A percentile compares a stretch with the other conserved stretches of the same genome.
Evolutionary conservation across 139 green algal genomes (phyloP).

Genomic region (Chlamydomonas incerta): DNA sequence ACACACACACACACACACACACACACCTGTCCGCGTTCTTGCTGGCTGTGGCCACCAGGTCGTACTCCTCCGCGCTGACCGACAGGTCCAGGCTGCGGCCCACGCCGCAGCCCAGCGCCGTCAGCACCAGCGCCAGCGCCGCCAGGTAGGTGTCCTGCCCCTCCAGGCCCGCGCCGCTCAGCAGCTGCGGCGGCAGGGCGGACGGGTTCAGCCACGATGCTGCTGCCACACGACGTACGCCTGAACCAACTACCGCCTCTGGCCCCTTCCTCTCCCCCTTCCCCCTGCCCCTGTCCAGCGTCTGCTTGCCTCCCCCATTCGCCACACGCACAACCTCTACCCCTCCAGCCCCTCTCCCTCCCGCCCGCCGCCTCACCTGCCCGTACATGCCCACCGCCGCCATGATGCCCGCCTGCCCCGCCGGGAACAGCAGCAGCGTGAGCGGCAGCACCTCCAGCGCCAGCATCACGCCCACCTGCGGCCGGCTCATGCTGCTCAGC

Average conservation of each 20-base stretch:
- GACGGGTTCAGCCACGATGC: no score
- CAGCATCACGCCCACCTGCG: slow-evolving; percentile 44
- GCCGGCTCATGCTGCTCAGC: slow-evolving; percentile 18
- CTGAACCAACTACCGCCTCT: no score
- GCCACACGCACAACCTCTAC: not conserved
- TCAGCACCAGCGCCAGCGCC: slow-evolving; percentile 25
- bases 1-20: not conserved
- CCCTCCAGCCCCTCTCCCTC: not conserved
- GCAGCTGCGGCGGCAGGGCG: no score
- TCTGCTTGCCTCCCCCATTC: no score
- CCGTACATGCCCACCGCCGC: slow-evolving; percentile 43
- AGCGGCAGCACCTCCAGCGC: slow-evolving; percentile 52
- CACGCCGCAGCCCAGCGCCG: slow-evolving; percentile 3
- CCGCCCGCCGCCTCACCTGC: not conserved
- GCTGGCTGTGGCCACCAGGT: slow-evolving; percentile 44
- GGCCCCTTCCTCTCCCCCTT: not conserved
- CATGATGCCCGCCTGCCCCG: slow-evolving; percentile 42
- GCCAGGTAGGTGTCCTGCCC: slow-evolving; percentile 2
- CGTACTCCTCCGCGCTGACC: slow-evolving; percentile 45
- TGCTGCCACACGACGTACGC: no score
- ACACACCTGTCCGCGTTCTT: slow-evolving; percentile 51
- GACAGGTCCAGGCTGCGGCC: slow-evolving; percentile 47
- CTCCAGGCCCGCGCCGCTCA: slow-evolving; percentile 13
- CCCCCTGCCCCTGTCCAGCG: no score
- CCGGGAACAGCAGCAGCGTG: slow-evolving; percentile 54